Evolutionary conservation across 2,329 filamentous ascomycete species (phyloP), one percentile per base, ranked within the genome.

Genomic region (Neonectria neomacrospora): DNA sequence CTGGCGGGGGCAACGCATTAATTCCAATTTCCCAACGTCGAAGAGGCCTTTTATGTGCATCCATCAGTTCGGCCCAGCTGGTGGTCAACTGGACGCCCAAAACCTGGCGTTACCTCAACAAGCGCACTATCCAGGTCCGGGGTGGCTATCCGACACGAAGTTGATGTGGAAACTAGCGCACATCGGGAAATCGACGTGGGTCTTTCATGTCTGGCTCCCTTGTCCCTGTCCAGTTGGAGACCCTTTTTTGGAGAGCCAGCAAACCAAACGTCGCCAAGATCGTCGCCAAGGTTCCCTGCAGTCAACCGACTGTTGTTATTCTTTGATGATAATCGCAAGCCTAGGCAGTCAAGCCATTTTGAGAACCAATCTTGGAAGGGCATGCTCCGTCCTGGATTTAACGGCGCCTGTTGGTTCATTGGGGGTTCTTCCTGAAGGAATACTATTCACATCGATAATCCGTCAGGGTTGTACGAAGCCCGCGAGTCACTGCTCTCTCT

Each of bases 11-110:
- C 55, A 55, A 32, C 18, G 47, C 50, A 56, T 61, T 54, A 45
- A 61, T 26, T 44, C 42, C 48, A 64, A 61, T 64, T 61, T 61
- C 62, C 58, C 58, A 54, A 52, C 45, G 28, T 61, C 52, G 22
- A 57, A 41, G 48, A 59, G 55, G 44, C 37, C 51, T 45, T 37
- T n/a, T 44, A 32, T 37, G 45, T 26, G 20, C 50, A 44, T 47
- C 41, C n/a, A 39, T 58, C 47, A 39, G 23, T 39, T 32, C 30
- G 18, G 39, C 45, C 45, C 6, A 34, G 54, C 39, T 44, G 10
- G 37, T 34, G 2, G 8, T 37, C 51, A 30, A 57, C 32, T 52
- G 26, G n/a, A 23, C 34, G 23, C 42, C 42, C 42, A 62, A 44
- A n/a, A n/a, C 45, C 26, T 48, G 6, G 26, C 45, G 45, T 30